Base-by-base conservation (phyloP, 768 basidiomycete species). In the Cystobasidium onofrii region DNA sequence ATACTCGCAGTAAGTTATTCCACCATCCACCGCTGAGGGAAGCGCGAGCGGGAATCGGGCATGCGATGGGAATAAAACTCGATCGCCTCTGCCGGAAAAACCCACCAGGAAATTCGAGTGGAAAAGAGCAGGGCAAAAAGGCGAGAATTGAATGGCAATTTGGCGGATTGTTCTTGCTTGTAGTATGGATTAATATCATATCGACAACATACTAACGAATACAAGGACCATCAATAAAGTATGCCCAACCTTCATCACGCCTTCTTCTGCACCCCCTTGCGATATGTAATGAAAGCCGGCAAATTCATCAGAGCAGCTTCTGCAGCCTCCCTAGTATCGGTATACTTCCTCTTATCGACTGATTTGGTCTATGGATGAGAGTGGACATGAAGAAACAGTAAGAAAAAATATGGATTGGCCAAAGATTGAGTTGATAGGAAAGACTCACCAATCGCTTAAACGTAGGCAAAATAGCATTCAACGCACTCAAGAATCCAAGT, bases 281-380 rank as follows among this genome's bases (percentile, higher is more conserved):
- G 60, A 77, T 83, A 84, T 77, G 81, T 80, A 65, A 82, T 79
- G 75, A 83, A 84, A 12, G 81, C 83, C 9, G 75, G 78, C 67
- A 84, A 57, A 76, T 84, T 84, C 75, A 82, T 81, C 55, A 81
- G 79, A 3, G 80, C 81, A 61, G 82, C 83, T 64, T 84, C 83
- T 0, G 81, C 82, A 31, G 78, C 73, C 0, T 64, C 76, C 41
- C 83, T 74, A 46, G 82, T 66, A 50, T 80, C 80, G 6, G 80
- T 80, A 57, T 79, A 74, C 74, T 82, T 83, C 44, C 82, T 75
- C 73, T 79, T 80, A 76, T 84, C 83, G 23, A 84, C 80, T 50
- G 76, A 79, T 75, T 80, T 80, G 65, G 81, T 78, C 82, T 83
- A 74, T 23, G 34, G 9, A 43, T 73, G 34, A 65, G 64, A 17